Base-by-base conservation (phyloP, 1,139 yeast genomes). In the Diutina neorugosa region DNA sequence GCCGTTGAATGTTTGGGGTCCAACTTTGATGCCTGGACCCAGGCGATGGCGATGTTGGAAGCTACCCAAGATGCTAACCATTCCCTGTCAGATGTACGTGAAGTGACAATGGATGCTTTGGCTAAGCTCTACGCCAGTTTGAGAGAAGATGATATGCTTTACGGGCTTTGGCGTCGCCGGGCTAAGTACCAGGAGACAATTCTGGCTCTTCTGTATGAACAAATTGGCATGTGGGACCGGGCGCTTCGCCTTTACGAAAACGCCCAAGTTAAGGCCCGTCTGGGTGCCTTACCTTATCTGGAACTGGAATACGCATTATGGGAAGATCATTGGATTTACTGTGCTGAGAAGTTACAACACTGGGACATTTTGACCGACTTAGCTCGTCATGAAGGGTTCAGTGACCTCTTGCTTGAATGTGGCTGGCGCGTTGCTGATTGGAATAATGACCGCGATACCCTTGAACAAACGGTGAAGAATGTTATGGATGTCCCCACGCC, bases 341-440 rank as follows among this genome's bases (percentile, higher is more conserved):
- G 98, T 72, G 96, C 98, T 2, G 97, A 94, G 64, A 93, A 94
- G 64, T 73, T 94, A 53, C 99, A 94, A 64, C 98, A 93, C 59
- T 94, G 99, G 99, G 98, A 94, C 65, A 86, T 94, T 55, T 74
- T 94, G 57, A 91, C 98, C 0, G 99, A 94, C 62, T 76, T 94
- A 52, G 98, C 99, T 3, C 89, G 93, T 63, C 98, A 94, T 63
- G 99, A 94, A 73, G 97, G 97, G 0, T 94, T 91, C 63, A 89
- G 97, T 0, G 99, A 94, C 63, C 74, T 94, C 59, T 70, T 94
- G 44, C 73, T 94, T 27, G 99, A 94, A 68, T 94, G 99, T 75
- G 98, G 98, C 50, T 94, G 99, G 99, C 77, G 98, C 64, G 96
- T 93, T 52, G 98, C 98, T 7, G 98, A 94, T 63, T 94, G 99